Percentiles rank a stretch among this genome's conserved stretches.
Evolutionary conservation across 768 basidiomycete genomes (phyloP).

Genomic region (Jaapia argillacea): DNA sequence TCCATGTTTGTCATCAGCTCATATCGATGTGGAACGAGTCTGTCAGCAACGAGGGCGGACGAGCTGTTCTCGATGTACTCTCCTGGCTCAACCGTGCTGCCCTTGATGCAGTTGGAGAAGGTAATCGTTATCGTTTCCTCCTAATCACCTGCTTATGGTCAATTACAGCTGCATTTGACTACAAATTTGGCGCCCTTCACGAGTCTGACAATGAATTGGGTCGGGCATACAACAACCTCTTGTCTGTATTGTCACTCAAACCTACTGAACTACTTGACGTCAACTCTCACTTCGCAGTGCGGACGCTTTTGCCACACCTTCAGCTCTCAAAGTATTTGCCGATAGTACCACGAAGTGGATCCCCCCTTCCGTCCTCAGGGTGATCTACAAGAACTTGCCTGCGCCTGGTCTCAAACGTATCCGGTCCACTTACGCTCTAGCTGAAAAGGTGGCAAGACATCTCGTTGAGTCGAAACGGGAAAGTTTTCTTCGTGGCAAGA

Average conservation of each 20-base stretch:
- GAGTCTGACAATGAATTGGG: not conserved
- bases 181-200: not conserved
- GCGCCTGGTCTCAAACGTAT: not conserved
- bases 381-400: not conserved
- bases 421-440: not conserved
- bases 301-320: not conserved
- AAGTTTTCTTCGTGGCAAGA: not conserved
- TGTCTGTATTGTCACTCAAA: not conserved
- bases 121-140: too few relatives aligned
- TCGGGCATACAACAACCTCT: not conserved
- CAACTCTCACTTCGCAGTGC: not conserved
- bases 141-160: too few relatives aligned
- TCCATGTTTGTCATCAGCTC: not conserved
- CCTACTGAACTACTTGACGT: not conserved
- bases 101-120: too few relatives aligned
- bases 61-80: not conserved
- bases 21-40: not conserved
- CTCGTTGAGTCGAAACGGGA: not conserved
- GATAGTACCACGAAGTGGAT: not conserved
- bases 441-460: not conserved
- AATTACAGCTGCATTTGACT: not conserved
- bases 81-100: too few relatives aligned
- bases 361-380: not conserved
- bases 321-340: not conserved
- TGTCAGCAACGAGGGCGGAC: not conserved